Conservation (phyloP, 2,329 filamentous ascomycete species). For the Verticillium nonalfalfae region DNA sequence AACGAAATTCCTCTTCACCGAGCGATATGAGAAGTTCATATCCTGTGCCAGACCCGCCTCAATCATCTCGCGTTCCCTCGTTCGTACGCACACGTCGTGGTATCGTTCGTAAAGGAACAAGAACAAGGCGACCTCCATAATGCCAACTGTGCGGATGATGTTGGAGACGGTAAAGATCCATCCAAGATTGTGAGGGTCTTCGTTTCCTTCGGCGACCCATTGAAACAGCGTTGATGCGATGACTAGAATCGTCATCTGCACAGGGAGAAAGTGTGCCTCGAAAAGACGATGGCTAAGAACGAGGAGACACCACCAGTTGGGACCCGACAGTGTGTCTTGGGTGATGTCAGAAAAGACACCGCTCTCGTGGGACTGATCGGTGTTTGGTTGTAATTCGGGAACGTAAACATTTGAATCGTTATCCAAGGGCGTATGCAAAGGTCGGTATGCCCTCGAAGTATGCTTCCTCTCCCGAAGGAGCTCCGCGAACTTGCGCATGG, state of each 20-base stretch:
- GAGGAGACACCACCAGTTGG: constrained; percentile 49
- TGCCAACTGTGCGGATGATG: constrained; percentile 52
- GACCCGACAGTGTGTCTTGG: constrained; percentile 41
- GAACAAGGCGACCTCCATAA: constrained; percentile 56
- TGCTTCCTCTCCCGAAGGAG: constrained; percentile 53
- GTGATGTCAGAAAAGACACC: constrained; percentile 51
- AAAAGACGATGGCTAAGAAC: constrained; percentile 62
- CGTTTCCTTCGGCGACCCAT: constrained; percentile 42
- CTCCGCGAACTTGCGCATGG: constrained; percentile 50
- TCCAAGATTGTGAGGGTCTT: constrained; percentile 44
- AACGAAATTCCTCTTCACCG: constrained; percentile 46
- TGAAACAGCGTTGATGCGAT: constrained; percentile 56
- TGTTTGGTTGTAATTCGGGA: constrained; percentile 34
- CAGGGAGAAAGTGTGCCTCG: constrained; percentile 66
- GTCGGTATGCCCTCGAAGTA: constrained; percentile 47
- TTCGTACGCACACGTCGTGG: constrained; percentile 54
- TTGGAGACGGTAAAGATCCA: constrained; percentile 58
- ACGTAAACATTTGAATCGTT: constrained; percentile 40
- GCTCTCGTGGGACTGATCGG: constrained; percentile 35
- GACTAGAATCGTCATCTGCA: constrained; percentile 60
- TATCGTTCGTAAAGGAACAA: constrained; percentile 63
- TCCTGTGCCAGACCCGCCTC: constrained; percentile 56
- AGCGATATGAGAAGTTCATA: constrained; percentile 59
- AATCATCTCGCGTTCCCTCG: constrained; percentile 60
- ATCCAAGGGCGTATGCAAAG: constrained; percentile 45